A percentile compares a stretch with the other conserved stretches of the same genome.
Evolutionary conservation across 371 early-diverging fungal genomes (phyloP).

Genomic region (Gilbertella persicaria): DNA sequence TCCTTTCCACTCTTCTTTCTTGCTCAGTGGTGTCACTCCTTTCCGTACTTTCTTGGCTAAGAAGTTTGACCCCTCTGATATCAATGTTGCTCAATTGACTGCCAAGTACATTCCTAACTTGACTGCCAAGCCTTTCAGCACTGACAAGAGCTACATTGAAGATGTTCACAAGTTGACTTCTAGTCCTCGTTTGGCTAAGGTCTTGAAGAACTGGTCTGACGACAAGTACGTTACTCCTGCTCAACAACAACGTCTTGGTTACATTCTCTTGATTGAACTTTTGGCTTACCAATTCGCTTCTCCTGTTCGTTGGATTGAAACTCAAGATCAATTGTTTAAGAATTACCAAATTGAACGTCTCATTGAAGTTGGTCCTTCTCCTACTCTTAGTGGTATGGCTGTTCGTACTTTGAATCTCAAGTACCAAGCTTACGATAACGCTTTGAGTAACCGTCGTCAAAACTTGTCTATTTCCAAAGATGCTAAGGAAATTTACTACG

Average conservation of each 20-base stretch:
- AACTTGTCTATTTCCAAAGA: constrained; percentile 89
- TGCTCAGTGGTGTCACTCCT: constrained; percentile 86
- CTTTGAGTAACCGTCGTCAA: constrained; percentile 85
- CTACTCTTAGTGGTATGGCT: constrained; percentile 92
- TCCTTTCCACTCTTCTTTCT: constrained; percentile 96
- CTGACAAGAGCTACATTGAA: constrained; percentile 79
- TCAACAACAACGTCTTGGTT: constrained; percentile 87
- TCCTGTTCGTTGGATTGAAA: constrained; percentile 97
- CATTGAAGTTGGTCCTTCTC: constrained; percentile 92
- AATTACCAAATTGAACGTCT: constrained; percentile 81
- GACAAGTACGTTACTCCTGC: constrained; percentile 65
- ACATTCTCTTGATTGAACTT: constrained; percentile 86
- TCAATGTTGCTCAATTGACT: constrained; percentile 76
- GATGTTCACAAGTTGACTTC: constrained; percentile 75
- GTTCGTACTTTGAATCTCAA: constrained; percentile 93
- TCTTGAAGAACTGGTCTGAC: constrained; percentile 85
- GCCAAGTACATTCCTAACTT: constrained; percentile 95
- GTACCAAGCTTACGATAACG: constrained; percentile 95
- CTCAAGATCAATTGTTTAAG: constrained; percentile 91
- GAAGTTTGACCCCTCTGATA: constrained; percentile 78
- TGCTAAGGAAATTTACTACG: constrained; percentile 91
- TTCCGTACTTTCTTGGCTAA: constrained; percentile 89
- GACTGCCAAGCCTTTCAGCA: constrained; percentile 89
- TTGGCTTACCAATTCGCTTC: constrained; percentile 94
- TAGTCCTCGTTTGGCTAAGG: constrained; percentile 72